Evolutionary conservation across 2,329 filamentous ascomycete species (phyloP).

Genomic region (Colletotrichum sp.): DNA sequence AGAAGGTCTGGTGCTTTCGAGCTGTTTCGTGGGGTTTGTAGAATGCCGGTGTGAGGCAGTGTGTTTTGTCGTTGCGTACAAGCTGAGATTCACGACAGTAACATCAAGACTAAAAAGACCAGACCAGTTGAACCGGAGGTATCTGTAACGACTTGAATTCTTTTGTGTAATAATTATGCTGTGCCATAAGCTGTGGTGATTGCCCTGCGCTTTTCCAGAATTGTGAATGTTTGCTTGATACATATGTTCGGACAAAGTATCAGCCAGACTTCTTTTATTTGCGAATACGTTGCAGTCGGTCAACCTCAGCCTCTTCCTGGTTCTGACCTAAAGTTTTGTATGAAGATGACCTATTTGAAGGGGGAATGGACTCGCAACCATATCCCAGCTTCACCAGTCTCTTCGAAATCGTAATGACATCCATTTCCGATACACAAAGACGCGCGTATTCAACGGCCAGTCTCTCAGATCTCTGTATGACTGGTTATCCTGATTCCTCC

Average conservation of each 20-base stretch:
- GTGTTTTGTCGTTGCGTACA: neutral
- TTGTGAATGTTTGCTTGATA: accelerated
- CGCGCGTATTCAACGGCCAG: accelerated
- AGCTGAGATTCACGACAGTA: neutral
- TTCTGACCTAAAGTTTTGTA: accelerated
- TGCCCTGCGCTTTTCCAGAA: neutral
- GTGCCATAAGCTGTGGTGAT: neutral
- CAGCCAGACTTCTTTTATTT: neutral
- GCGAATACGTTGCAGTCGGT: neutral
- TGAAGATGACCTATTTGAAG: neutral
- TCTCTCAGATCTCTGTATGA: neutral
- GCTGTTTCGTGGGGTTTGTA: neutral
- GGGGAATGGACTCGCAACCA: accelerated
- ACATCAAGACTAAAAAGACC: neutral
- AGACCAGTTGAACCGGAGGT: accelerated
- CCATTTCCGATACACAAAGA: neutral
- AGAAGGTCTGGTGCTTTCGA: neutral
- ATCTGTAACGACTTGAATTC: accelerated
- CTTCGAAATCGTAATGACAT: neutral
- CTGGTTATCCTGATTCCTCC: accelerated
- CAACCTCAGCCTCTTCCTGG: accelerated
- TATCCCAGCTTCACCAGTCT: neutral
- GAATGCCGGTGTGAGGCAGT: neutral
- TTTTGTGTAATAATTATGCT: accelerated
- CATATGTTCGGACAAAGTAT: neutral